These are phyloP conservation scores for Nakaseomyces uthaithaninus DNA, from an alignment of 1,139 yeast species.

Conservation along the genomic window DNA sequence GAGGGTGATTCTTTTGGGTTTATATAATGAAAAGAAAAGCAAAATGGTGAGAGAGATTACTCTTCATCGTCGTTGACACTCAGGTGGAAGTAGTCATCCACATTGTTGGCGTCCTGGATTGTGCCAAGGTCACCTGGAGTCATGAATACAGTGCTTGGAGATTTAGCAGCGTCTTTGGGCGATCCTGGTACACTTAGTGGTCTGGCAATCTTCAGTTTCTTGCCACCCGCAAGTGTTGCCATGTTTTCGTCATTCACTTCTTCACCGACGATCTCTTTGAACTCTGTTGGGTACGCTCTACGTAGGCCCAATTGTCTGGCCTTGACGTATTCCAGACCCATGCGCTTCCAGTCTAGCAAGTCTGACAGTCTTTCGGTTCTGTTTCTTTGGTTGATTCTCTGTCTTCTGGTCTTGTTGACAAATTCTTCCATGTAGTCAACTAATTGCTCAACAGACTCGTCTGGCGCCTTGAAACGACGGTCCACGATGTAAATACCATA, in stretches of 20 bases:
- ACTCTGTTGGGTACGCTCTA: slow-evolving; percentile 86
- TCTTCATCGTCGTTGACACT: slow-evolving; percentile 45
- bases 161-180: slow-evolving; percentile 49
- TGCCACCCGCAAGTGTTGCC: slow-evolving; percentile 25
- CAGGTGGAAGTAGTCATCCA: slow-evolving; percentile 76
- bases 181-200: slow-evolving; percentile 95
- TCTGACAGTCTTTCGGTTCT: slow-evolving; percentile 90
- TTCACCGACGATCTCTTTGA: slow-evolving; percentile 42
- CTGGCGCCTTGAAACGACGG: slow-evolving; percentile 85
- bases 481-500: slow-evolving; percentile 95
- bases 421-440: slow-evolving; percentile 84
- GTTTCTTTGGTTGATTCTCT: slow-evolving; percentile 93
- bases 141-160: slow-evolving; percentile 49
- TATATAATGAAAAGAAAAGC: too few relatives aligned
- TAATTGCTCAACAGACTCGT: slow-evolving; percentile 85
- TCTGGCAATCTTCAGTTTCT: slow-evolving; percentile 63
- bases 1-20: too few relatives aligned
- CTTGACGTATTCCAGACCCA: slow-evolving; percentile 92
- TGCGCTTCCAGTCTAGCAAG: slow-evolving; percentile 89
- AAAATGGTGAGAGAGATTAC: too few relatives aligned
- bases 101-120: slow-evolving; percentile 74
- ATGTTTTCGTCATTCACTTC: slow-evolving; percentile 23
- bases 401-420: slow-evolving; percentile 81
- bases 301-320: slow-evolving; percentile 86
- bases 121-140: slow-evolving; percentile 97